Evolutionary conservation across 2,329 filamentous ascomycete genomes (phyloP), one percentile per base, ranked within the genome.

Genomic region (Rhinocladiella mackenziei): DNA sequence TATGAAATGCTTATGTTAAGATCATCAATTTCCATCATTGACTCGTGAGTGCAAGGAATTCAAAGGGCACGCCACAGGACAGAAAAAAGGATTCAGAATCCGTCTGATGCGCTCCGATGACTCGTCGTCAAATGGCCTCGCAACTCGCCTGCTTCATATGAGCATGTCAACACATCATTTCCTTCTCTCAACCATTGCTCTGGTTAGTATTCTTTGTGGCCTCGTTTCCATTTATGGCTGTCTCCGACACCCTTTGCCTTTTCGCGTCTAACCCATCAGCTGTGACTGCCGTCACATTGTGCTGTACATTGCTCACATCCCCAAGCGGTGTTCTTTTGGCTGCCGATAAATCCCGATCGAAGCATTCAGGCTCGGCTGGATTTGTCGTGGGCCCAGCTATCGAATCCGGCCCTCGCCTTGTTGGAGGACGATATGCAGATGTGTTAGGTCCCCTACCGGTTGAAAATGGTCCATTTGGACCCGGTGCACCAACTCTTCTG

Each of bases 291-390:
- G 48, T 55, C n/a, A 41, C 43, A 19, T 34, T 42, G 30, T 57
- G 45, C 38, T 56, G 54, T 6, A 56, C 60, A 53, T 72, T 72
- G n/a, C 68, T 71, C 37, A 71, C 60, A 45, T 71, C 69, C n/a
- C 57, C 62, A 18, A 72, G 52, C 5, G 69, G 68, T 18, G 66
- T 67, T 25, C 69, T 62, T 49, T 69, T 70, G 2, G 41, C 43
- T 2, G 42, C 38, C n/a, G 38, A 50, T 31, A 39, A 38, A 19
- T 38, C 48, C 29, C 45, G 39, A 15, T 53, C 52, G 10, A 31
- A 45, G n/a, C 39, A 39, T 6, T 40, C 43, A 11, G 37, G 45
- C 30, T 58, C 50, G n/a, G 57, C 58, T 19, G 46, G 47, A 4
- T 50, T 44, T 2, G 48, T 29, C 8, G 50, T 38, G 25, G 55